phyloP scores from a whole-genome alignment of 257 asterid genomes.

The Solanum paucissectum region DNA sequence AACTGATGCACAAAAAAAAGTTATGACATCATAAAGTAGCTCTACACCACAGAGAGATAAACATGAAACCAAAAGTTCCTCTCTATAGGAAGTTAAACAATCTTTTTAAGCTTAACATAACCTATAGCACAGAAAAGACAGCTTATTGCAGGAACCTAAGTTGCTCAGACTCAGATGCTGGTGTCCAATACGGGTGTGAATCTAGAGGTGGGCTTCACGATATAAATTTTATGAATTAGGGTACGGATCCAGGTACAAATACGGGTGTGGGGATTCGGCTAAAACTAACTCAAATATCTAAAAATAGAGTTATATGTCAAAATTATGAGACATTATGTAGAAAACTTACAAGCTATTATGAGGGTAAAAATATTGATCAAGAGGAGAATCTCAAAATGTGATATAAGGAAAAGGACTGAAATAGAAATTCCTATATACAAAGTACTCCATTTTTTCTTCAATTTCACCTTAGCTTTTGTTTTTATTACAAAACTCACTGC shows the following conservation, averaged over 20 bases:
- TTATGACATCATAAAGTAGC: not conserved
- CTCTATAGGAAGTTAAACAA: not conserved
- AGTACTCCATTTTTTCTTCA: not conserved
- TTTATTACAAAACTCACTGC: not conserved
- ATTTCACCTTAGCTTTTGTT: not conserved
- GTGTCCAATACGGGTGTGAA: not conserved
- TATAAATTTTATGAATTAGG: not conserved
- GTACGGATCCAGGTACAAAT: not conserved
- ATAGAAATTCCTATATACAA: no score
- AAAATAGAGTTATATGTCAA: not conserved
- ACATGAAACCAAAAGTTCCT: not conserved
- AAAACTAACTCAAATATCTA: not conserved
- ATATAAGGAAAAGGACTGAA: no score
- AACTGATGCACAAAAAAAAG: slow-evolving; percentile 38
- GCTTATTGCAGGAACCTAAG: not conserved
- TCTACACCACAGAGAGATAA: not conserved
- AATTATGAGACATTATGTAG: no score
- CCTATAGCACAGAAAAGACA: not conserved
- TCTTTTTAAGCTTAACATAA: not conserved
- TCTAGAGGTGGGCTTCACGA: not conserved
- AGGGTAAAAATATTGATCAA: no score
- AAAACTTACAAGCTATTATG: no score
- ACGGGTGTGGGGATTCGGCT: not conserved
- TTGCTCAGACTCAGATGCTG: not conserved
- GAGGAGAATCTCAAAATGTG: no score